Conservation (phyloP, 345 rosid species). For the Salix suchowensis region DNA sequence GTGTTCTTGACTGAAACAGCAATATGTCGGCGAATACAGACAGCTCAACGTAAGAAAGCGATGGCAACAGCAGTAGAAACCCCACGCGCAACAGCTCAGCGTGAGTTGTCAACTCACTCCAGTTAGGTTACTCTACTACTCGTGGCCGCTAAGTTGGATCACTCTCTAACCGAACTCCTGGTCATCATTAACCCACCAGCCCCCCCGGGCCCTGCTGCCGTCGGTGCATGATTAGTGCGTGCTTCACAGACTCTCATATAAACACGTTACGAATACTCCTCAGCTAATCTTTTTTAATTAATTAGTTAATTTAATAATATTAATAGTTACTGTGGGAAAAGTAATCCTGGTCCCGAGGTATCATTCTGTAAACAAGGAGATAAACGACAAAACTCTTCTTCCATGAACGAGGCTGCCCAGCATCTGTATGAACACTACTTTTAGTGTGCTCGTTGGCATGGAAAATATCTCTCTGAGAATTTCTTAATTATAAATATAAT, state of each 20-base stretch:
- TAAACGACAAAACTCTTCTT: slow-evolving; percentile 5
- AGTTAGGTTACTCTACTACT: not conserved
- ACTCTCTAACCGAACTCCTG: too few species aligned
- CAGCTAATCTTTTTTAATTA: not conserved
- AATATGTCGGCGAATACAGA: slow-evolving; percentile 29
- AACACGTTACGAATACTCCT: not conserved
- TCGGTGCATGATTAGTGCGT: too few species aligned
- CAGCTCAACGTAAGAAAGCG: slow-evolving; percentile 19
- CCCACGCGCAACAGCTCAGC: slow-evolving; percentile 14
- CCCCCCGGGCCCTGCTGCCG: too few species aligned
- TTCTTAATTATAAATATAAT: too few species aligned
- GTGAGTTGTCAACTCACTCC: not conserved
- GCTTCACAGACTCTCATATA: too few species aligned
- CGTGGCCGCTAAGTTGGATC: not conserved
- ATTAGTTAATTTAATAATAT: not conserved
- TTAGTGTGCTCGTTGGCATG: too few species aligned
- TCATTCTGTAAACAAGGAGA: slow-evolving; percentile 4
- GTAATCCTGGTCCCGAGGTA: slow-evolving; percentile 3
- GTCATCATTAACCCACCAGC: too few species aligned
- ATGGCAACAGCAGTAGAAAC: not conserved
- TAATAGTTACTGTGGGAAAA: not conserved
- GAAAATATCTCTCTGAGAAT: too few species aligned
- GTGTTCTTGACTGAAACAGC: not conserved
- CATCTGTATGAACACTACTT: too few species aligned
- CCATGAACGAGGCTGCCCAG: too few species aligned